phyloP scores from a whole-genome alignment of 2,329 filamentous ascomycete species.

The Diaporthe caulivora region DNA sequence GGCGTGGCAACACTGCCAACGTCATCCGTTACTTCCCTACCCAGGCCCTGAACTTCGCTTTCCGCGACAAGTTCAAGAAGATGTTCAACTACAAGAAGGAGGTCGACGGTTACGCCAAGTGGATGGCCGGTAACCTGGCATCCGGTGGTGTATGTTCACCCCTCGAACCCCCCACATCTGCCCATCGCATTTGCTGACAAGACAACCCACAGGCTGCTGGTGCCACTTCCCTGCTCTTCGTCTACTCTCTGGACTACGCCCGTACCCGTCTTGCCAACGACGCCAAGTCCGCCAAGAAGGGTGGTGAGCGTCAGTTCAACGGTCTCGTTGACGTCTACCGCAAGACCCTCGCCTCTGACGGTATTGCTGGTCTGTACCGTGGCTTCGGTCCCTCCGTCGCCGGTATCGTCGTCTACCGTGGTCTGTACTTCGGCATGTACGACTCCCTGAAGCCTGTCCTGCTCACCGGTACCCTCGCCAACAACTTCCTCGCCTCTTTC shows the following conservation, averaged over 20 bases:
- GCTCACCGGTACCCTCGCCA: slow-evolving; percentile 89
- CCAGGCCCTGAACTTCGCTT: slow-evolving; percentile 99
- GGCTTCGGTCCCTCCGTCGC: slow-evolving; percentile 99
- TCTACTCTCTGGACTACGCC: slow-evolving; percentile 99
- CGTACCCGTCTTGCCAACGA: slow-evolving; percentile 99
- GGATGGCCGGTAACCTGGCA: slow-evolving; percentile 99
- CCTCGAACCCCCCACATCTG: not conserved
- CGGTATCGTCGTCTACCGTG: slow-evolving; percentile 99
- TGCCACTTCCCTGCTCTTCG: slow-evolving; percentile 99
- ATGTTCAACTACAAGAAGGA: slow-evolving; percentile 99
- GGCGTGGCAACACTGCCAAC: slow-evolving; percentile 99
- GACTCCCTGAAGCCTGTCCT: slow-evolving; percentile 99
- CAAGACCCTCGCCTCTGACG: slow-evolving; percentile 99
- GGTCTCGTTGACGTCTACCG: slow-evolving; percentile 99
- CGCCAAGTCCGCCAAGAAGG: slow-evolving; percentile 96
- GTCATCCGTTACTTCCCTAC: slow-evolving; percentile 99
- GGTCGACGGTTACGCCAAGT: slow-evolving; percentile 96
- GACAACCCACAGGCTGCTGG: slow-evolving; percentile 78
- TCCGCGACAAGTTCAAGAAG: slow-evolving; percentile 99
- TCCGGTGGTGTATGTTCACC: slow-evolving; percentile 91
- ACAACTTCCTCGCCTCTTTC: slow-evolving; percentile 99
- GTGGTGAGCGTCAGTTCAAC: slow-evolving; percentile 99
- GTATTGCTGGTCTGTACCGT: slow-evolving; percentile 99
- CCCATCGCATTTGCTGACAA: slow-evolving; percentile 32
- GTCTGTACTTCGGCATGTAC: slow-evolving; percentile 99